Percentiles rank a stretch among this genome's conserved stretches.
Evolutionary conservation across 1,139 yeast genomes (phyloP).

Genomic region (Eremothecium sinecaudum): DNA sequence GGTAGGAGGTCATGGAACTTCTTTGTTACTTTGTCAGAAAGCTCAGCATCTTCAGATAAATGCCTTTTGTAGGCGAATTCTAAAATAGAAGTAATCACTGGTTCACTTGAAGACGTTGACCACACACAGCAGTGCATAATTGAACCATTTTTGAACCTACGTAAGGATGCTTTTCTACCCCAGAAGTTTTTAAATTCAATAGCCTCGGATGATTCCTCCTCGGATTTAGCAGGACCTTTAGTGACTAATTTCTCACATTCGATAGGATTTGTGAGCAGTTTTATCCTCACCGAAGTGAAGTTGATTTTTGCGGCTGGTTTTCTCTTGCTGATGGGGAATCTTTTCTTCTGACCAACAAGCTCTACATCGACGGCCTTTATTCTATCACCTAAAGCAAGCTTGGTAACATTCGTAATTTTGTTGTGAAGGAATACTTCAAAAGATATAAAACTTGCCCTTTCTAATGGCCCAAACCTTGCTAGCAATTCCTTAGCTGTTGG

Average conservation of each 20-base stretch:
- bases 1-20: slow-evolving; percentile 47
- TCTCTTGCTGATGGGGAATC: slow-evolving; percentile 45
- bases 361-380: slow-evolving; percentile 35
- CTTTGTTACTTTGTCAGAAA: slow-evolving; percentile 36
- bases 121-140: slow-evolving; percentile 87
- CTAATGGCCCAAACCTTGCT: slow-evolving; percentile 52
- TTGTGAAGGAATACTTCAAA: slow-evolving; percentile 57
- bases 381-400: slow-evolving; percentile 61
- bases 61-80: slow-evolving; percentile 57
- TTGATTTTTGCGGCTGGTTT: slow-evolving; percentile 32
- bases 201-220: slow-evolving; percentile 49
- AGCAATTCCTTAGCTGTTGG: slow-evolving; percentile 20
- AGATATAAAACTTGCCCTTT: slow-evolving; percentile 63
- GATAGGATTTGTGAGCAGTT: slow-evolving; percentile 59
- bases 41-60: slow-evolving; percentile 39
- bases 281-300: slow-evolving; percentile 39
- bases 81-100: slow-evolving; percentile 58
- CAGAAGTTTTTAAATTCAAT: slow-evolving; percentile 69
- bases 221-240: slow-evolving; percentile 59
- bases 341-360: slow-evolving; percentile 18
- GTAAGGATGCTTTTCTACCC: slow-evolving; percentile 77
- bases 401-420: slow-evolving; percentile 50
- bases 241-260: slow-evolving; percentile 76
- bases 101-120: slow-evolving; percentile 51
- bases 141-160: slow-evolving; percentile 85